Conservation (phyloP, 1,284 basidiomycete species). For the Takashimella koratensis region DNA sequence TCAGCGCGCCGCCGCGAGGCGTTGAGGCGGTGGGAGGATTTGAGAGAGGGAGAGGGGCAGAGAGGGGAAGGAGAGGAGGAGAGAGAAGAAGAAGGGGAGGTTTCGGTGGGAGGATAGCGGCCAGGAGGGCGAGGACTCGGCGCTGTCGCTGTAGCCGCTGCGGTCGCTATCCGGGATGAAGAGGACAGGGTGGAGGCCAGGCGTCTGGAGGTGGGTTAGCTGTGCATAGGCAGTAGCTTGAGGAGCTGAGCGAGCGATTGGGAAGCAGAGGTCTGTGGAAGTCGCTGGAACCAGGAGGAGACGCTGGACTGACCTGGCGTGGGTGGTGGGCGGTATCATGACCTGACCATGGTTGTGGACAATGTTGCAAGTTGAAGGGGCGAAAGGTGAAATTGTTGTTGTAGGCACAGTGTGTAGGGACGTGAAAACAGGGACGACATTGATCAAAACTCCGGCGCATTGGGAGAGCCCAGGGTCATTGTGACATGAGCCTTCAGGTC, state of each 20-base stretch:
- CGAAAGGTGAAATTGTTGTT: no score
- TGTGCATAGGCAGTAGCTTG: no score
- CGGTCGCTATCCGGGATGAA: neutral
- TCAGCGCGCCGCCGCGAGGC: neutral
- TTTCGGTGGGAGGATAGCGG: neutral
- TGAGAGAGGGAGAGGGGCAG: neutral
- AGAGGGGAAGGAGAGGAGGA: neutral
- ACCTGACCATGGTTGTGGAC: neutral
- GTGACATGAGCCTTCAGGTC: no score
- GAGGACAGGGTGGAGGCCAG: neutral
- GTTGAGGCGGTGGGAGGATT: neutral
- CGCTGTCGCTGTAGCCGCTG: neutral
- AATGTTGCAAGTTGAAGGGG: no score
- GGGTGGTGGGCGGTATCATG: neutral
- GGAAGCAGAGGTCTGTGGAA: no score
- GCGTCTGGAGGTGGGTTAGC: neutral
- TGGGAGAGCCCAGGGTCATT: no score
- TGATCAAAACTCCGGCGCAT: no score
- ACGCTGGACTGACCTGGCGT: neutral
- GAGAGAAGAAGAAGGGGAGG: neutral
- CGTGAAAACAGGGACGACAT: no score
- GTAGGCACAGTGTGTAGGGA: no score
- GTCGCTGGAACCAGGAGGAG: neutral
- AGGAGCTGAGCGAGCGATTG: no score
- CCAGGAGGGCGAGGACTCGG: neutral